Conservation (phyloP, 2,329 filamentous ascomycete genomes). For the Fusarium transvaalense region DNA sequence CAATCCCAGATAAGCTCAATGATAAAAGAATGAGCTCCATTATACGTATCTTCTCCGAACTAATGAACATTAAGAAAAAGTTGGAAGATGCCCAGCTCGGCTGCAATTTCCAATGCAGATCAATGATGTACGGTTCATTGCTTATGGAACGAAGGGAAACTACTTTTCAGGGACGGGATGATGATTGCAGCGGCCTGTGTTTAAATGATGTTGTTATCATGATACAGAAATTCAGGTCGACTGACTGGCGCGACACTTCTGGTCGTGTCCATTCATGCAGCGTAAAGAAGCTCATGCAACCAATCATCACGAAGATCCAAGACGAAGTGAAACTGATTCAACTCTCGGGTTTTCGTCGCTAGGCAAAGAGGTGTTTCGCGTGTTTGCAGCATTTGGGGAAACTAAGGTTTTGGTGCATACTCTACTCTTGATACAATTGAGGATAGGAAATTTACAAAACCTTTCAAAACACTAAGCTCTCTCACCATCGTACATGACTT, state of each 20-base stretch:
- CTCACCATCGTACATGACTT: neutral
- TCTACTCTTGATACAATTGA: too few relatives aligned
- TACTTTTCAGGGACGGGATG: too few relatives aligned
- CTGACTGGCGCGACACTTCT: neutral
- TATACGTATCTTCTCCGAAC: too few relatives aligned
- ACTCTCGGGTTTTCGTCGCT: neutral
- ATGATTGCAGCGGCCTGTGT: too few relatives aligned
- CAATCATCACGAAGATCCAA: neutral
- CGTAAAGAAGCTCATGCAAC: neutral
- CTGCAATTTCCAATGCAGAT: neutral
- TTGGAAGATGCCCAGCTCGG: neutral
- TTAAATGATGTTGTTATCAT: too few relatives aligned
- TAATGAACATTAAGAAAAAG: too few relatives aligned
- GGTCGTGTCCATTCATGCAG: neutral
- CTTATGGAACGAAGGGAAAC: too few relatives aligned
- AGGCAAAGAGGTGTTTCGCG: neutral
- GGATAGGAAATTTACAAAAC: neutral
- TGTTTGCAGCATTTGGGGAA: neutral
- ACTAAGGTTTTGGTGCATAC: neutral
- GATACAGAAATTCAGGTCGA: too few relatives aligned
- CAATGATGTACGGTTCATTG: neutral
- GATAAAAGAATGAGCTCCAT: too few relatives aligned
- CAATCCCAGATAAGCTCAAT: neutral
- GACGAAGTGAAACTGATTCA: fast-evolving
- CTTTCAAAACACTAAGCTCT: neutral